Evolutionary conservation across 768 basidiomycete genomes (phyloP), one percentile per base, ranked within the genome.

Genomic region (Mycena crocata): DNA sequence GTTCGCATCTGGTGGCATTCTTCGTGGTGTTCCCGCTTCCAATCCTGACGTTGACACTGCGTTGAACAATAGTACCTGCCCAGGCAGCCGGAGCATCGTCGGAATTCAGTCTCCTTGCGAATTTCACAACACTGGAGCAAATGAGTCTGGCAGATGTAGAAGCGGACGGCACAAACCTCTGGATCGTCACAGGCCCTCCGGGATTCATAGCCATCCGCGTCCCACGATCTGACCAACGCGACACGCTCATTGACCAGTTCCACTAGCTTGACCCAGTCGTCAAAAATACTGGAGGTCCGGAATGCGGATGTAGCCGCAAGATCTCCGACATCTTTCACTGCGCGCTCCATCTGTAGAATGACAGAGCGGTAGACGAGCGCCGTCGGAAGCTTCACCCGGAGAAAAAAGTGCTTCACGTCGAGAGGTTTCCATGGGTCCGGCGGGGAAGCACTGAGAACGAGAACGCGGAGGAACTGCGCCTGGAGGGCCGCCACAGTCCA

Each of bases 171-270:
- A 30, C 45, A 7, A 5, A 61, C 60, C 30, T 61, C 31, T 3
- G 44, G 15, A 21, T 61, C 52, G 23, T 61, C 60, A 13, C 60
- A 61, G 4, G 60, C 60, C 23, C 45, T 61, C n/a, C 32, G 24
- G 0, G 60, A 44, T n/a, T 8, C 8, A 24, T 15, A n/a, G 19
- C 12, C 23, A 12, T 19, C 23, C 50, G 30, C n/a, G 12, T 51
- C 28, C 7, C 51, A 52, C 3, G 10, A 10, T 15, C 35, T 42
- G 9, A 51, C 8, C 6, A 37, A 3, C 2, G 9, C 15, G 17
- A 40, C n/a, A 10, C 59, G 59, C 28, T n/a, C 39, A 31, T 30
- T 30, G 13, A 9, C 23, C 14, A 52, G 39, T 12, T 3, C 3
- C 19, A 3, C 2, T 37, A 61, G 31, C 3, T 40, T 17, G 39